Conservation (phyloP, 1,284 basidiomycete species). For the Termitomyces sp. region DNA sequence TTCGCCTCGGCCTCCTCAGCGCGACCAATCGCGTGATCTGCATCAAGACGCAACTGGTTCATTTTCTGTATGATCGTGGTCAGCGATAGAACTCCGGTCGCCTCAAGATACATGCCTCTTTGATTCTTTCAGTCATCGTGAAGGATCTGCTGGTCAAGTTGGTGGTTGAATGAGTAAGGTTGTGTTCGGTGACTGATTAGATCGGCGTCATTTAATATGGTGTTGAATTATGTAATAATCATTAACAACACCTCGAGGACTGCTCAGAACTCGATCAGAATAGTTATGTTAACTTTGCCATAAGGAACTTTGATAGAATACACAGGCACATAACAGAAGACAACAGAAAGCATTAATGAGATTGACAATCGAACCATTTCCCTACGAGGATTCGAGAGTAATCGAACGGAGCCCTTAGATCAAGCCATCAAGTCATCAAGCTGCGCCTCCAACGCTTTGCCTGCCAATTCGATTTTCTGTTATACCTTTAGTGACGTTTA, state of each 20-base stretch:
- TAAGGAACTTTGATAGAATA: neutral
- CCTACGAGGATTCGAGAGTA: neutral
- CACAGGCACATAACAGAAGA: neutral
- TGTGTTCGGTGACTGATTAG: slow-evolving; percentile 24
- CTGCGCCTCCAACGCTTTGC: slow-evolving; percentile 21
- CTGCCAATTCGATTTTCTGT: slow-evolving; percentile 21
- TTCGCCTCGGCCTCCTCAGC: slow-evolving; percentile 84
- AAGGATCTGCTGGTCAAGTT: slow-evolving; percentile 7
- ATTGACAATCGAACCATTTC: neutral
- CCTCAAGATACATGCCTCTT: slow-evolving; percentile 44
- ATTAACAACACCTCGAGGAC: neutral
- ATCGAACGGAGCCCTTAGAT: neutral
- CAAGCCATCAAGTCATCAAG: slow-evolving; percentile 18
- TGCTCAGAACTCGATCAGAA: neutral
- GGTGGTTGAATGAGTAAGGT: slow-evolving; percentile 20
- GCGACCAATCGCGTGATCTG: slow-evolving; percentile 74
- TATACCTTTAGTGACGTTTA: neutral
- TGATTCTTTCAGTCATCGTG: slow-evolving; percentile 69
- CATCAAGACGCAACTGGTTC: slow-evolving; percentile 74
- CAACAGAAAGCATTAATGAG: neutral
- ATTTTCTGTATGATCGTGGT: slow-evolving; percentile 50
- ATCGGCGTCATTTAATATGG: slow-evolving; percentile 22
- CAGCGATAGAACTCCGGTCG: slow-evolving; percentile 2
- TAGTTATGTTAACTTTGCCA: no score
- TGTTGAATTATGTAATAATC: slow-evolving; percentile 16